Evolutionary conservation across 2,329 filamentous ascomycete species (phyloP), one percentile per base, ranked within the genome.

Genomic region (Grosmannia penicillata): DNA sequence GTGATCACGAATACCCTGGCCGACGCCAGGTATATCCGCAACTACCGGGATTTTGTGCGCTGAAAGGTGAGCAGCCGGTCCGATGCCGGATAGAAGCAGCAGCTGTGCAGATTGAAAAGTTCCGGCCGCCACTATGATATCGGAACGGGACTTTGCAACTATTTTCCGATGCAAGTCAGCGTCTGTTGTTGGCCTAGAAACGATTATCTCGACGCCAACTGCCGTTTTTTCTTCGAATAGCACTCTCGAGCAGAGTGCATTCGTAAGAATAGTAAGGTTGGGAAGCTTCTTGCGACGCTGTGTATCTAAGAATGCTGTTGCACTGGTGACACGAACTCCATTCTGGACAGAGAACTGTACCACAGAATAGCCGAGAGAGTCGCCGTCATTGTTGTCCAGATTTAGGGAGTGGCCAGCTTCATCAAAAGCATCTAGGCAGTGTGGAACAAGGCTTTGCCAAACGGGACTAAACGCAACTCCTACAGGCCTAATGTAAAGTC

Each of bases 31-130:
- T 14, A 52, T 51, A 27, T 61, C 49, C 6, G 56, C 48, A 4
- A 60, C 38, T 3, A 56, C 43, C 59, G 59, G 54, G 40, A 65
- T 61, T 7, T 47, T 47, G 26, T 57, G 53, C 33, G 53, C 50
- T 11, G 55, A 43, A 1, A 70, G 53, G 31, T 66, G 57, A 1
- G 41, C 46, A 1, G 52, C 50, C 0, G 65, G 65, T 0, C 68
- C 68, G 25, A 61, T 41, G 2, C 68, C 68, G 3, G 60, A 64
- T 7, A 63, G 51, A 44, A 66, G 57, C 6, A 68, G 54, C 22
- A 68, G 47, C 15, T 58, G 53, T 4, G 65, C 61, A 1, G 57
- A 56, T 37, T 63, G 56, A 42, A 66, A 53, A 1, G 56, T 49
- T 3, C 64, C 63, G 6, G 59, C 60, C 2, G 55, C 53, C 5